A percentile compares a stretch with the other conserved stretches of the same genome.
These are phyloP conservation scores for Fragaria nilgerrensis DNA, from an alignment of 306 rosid species.

Conservation along the genomic window DNA sequence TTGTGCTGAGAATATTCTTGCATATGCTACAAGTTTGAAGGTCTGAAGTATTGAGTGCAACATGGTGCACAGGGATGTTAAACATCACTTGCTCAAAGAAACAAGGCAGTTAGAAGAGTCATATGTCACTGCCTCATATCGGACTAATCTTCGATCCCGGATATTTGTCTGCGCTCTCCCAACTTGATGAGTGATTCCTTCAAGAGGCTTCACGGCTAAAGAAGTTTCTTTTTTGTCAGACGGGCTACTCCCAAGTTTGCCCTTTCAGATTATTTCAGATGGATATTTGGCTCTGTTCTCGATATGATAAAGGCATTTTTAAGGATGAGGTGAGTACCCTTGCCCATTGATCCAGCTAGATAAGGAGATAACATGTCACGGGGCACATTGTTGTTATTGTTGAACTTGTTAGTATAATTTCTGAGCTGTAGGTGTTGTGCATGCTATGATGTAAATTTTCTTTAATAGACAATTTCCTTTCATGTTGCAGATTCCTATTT, in stretches of 20 bases:
- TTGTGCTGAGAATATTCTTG: constrained; percentile 1
- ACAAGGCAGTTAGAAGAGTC: constrained; percentile 15
- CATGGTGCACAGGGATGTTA: constrained; percentile 13
- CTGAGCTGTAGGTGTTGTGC: not conserved
- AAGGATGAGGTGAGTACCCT: not conserved
- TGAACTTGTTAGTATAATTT: not conserved
- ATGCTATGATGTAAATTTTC: not conserved
- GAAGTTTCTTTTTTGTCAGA: not conserved
- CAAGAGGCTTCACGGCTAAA: not conserved
- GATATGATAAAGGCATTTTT: not conserved
- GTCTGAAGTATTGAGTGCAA: constrained; percentile 12
- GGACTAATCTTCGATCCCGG: not conserved
- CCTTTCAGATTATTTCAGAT: no score
- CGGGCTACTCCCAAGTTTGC: not conserved
- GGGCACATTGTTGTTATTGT: not conserved
- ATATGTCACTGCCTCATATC: constrained; percentile 16
- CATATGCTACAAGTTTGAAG: constrained; percentile 18
- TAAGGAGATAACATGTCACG: not conserved
- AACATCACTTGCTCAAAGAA: not conserved
- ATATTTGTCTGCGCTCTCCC: no score
- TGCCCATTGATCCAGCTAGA: not conserved
- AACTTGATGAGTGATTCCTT: not conserved
- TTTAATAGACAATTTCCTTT: not conserved
- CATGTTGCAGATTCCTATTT: not conserved
- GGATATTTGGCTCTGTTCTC: not conserved